These are phyloP conservation scores for Parmelia sp. DNA, from an alignment of 495 filamentous ascomycete species.

Conservation along the genomic window DNA sequence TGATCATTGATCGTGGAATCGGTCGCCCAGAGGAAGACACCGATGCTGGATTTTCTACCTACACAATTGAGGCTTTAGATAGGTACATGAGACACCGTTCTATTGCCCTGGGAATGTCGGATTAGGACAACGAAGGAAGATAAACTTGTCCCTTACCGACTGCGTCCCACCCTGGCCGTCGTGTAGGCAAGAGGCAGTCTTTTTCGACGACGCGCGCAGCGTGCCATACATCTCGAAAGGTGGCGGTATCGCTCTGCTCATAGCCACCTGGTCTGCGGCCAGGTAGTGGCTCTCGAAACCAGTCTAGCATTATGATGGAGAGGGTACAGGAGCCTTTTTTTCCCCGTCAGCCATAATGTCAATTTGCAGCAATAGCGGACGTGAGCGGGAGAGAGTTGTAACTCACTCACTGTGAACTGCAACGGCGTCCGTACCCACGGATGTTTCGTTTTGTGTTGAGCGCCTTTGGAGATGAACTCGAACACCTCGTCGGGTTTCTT, in stretches of 20 bases:
- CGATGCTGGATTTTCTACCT: neutral
- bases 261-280: neutral
- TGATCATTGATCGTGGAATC: neutral
- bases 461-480: neutral
- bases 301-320: conserved; percentile 1
- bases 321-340: conserved; percentile 11
- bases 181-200: neutral
- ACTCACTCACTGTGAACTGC: conserved; percentile 11
- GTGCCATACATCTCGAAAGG: neutral
- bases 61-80: neutral
- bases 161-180: conserved; percentile 4
- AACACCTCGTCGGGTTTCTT: neutral
- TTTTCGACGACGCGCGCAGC: neutral
- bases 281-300: neutral
- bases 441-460: neutral
- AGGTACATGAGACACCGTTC: no score
- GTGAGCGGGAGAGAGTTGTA: neutral
- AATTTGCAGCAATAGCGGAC: neutral
- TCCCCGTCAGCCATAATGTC: neutral
- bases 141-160: neutral
- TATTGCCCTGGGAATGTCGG: no score
- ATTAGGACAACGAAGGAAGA: no score
- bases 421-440: neutral
- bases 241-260: conserved; percentile 1
- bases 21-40: conserved; percentile 12